Evolutionary conservation across 192 early-diverging fungal genomes (phyloP).

Genomic region (Umbelopsis sp.): DNA sequence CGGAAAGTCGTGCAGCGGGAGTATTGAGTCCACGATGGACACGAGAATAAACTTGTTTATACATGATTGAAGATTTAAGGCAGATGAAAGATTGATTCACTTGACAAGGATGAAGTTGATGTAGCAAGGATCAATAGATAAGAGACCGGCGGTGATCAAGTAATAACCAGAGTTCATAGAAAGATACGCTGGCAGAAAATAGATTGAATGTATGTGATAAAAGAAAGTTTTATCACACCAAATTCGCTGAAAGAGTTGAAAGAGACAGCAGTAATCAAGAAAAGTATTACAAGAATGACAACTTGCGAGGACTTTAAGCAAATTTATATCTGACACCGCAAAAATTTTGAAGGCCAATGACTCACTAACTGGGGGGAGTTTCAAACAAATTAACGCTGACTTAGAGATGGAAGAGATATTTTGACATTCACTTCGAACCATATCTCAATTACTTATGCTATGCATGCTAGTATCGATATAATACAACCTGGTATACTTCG

Average conservation of each 20-base stretch:
- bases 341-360: too few species aligned
- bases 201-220: conserved; percentile 1
- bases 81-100: conserved; percentile 24
- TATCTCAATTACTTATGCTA: too few species aligned
- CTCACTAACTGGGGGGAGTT: too few species aligned
- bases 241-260: neutral
- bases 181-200: conserved; percentile 15
- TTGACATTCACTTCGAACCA: too few species aligned
- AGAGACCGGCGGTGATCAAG: conserved; percentile 41
- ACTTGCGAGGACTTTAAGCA: too few species aligned
- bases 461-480: too few species aligned
- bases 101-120: conserved; percentile 42
- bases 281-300: neutral
- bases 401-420: too few species aligned
- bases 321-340: too few species aligned
- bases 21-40: conserved; percentile 5
- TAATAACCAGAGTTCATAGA: conserved; percentile 40
- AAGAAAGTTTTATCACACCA: conserved; percentile 10
- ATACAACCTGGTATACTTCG: too few species aligned
- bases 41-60: conserved; percentile 19
- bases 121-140: conserved; percentile 39
- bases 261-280: neutral
- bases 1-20: conserved; percentile 10
- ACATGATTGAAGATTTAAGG: conserved; percentile 5
- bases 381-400: too few species aligned